Evolutionary conservation across 495 filamentous ascomycete genomes (phyloP), one percentile per base, ranked within the genome.

Genomic region (Aspergillus nidulans): DNA sequence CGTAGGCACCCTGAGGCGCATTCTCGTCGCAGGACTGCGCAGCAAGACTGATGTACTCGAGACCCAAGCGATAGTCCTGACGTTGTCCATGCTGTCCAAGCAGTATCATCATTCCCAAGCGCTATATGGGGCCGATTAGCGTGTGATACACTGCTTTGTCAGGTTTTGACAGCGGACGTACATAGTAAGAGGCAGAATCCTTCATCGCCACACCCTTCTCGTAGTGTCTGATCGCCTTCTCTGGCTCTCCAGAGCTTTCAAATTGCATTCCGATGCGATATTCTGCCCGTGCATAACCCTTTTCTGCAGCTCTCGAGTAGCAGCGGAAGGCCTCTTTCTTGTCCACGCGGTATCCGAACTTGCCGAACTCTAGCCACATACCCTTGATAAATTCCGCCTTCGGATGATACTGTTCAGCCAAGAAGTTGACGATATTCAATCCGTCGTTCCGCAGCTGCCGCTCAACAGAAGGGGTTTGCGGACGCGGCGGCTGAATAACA

Each of bases 261-360:
- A 90, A 97, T 48, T 96, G 91, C 94, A 97, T 97, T 49, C 94
- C 94, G 68, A 98, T 96, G 24, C 94, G 82, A 71, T 98, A 98
- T 66, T 97, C 90, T 32, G 95, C 91, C 53, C 94, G 79, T n/a
- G 89, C 86, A 75, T 88, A 95, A n/a, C 90, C 91, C 54, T 86
- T 85, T 53, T 95, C 86, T 42, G 91, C 88, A n/a, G 94, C 87
- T 57, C 87, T 77, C 47, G 81, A 82, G 71, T 96, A 98, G 61
- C 84, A 86, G 43, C 84, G 69, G 67, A 92, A 97, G 16, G 94
- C 94, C 70, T 96, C 92, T 61, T 92, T 91, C 71, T 95, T 96
- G 74, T 97, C 92, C 55, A 88, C 76, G 18, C 88, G 84, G 58
- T 83, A 82, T 19, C 89, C 90, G 69, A 96, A 97, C 69, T 97